These are phyloP conservation scores for Mycothermus thermophilus DNA, from an alignment of 495 filamentous ascomycete species.

Conservation along the genomic window DNA sequence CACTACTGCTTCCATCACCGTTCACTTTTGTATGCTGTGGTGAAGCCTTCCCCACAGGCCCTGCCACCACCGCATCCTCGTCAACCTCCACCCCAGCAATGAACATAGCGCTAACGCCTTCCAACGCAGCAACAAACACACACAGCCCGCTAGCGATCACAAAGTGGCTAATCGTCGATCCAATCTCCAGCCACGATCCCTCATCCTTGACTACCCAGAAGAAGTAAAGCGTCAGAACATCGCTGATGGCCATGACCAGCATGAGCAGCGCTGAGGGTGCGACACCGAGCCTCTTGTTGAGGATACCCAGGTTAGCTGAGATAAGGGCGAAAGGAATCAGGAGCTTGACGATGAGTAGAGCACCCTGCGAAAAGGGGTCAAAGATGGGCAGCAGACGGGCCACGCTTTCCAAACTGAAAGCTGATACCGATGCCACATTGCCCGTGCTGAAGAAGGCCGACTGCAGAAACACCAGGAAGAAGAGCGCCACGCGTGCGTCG, in stretches of 20 bases:
- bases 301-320: slow-evolving; percentile 81
- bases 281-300: slow-evolving; percentile 75
- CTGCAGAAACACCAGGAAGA: slow-evolving; percentile 90
- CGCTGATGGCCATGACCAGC: slow-evolving; percentile 82
- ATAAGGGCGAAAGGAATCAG: slow-evolving; percentile 91
- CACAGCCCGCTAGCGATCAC: slow-evolving; percentile 78
- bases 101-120: slow-evolving; percentile 73
- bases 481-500: slow-evolving; percentile 76
- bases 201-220: slow-evolving; percentile 96
- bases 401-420: slow-evolving; percentile 88
- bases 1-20: no score
- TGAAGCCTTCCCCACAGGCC: slow-evolving; percentile 5
- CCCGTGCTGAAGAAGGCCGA: slow-evolving; percentile 96
- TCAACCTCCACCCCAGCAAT: slow-evolving; percentile 69
- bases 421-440: slow-evolving; percentile 88
- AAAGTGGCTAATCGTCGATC: slow-evolving; percentile 89
- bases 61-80: slow-evolving; percentile 13
- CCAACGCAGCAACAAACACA: slow-evolving; percentile 80
- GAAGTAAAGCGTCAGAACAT: slow-evolving; percentile 90
- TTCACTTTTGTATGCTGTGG: slow-evolving; percentile 13
- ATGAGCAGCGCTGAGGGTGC: slow-evolving; percentile 81
- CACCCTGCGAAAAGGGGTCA: slow-evolving; percentile 82
- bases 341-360: slow-evolving; percentile 76
- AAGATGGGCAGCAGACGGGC: slow-evolving; percentile 87
- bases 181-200: slow-evolving; percentile 94